Conservation (phyloP, 345 rosid genomes). For the Turnera subulata region DNA sequence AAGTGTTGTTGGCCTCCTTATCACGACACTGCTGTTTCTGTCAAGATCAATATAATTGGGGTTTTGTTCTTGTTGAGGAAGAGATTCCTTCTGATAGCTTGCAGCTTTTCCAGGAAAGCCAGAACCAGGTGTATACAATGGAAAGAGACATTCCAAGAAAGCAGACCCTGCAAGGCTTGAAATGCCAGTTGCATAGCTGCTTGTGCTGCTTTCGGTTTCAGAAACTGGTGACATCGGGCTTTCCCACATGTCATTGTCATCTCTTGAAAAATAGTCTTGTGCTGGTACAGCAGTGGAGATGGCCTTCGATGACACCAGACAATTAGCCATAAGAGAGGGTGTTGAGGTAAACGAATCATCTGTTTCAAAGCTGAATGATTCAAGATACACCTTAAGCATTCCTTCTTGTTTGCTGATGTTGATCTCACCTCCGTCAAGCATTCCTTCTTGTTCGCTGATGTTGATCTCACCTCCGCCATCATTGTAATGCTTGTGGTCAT, state of each 20-base stretch:
- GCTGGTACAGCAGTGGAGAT: constrained; percentile 42
- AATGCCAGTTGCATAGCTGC: constrained; percentile 63
- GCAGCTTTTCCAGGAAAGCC: constrained; percentile 34
- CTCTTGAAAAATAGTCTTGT: constrained; percentile 18
- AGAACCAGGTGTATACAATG: constrained; percentile 48
- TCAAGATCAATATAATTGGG: constrained; percentile 14
- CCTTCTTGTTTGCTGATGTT: constrained; percentile 8
- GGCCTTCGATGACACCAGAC: constrained; percentile 25
- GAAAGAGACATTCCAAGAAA: constrained; percentile 87
- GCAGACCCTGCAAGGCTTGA: constrained; percentile 66
- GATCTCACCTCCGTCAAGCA: constrained; percentile 9
- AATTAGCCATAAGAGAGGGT: constrained; percentile 45
- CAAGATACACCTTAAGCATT: constrained; percentile 23
- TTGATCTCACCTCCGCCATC: constrained; percentile 15
- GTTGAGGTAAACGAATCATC: constrained; percentile 57
- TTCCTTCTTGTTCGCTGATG: constrained; percentile 7
- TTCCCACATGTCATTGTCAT: constrained; percentile 24
- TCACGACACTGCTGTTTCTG: constrained; percentile 17
- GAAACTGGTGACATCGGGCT: constrained; percentile 50
- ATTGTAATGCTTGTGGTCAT: constrained; percentile 8
- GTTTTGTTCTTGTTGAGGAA: constrained; percentile 21
- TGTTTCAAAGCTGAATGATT: constrained; percentile 37
- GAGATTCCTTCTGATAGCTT: constrained; percentile 18
- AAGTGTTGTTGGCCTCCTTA: constrained; percentile 59
- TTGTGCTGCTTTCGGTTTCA: constrained; percentile 52